Percentiles rank a stretch among this genome's conserved stretches.
These are phyloP conservation scores for Adansonia digitata DNA, from an alignment of 345 rosid species.

Conservation along the genomic window DNA sequence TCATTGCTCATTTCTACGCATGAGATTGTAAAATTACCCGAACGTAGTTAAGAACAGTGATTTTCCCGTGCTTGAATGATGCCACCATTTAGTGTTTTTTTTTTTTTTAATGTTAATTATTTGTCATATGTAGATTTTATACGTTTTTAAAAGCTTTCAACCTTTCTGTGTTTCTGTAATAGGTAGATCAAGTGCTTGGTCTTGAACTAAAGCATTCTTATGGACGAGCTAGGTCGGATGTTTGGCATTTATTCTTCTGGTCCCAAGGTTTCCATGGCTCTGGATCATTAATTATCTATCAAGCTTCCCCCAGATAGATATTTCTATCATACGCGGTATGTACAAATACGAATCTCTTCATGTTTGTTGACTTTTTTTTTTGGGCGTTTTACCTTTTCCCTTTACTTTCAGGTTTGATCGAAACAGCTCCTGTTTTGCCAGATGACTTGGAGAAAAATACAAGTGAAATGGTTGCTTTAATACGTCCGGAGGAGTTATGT, in stretches of 20 bases:
- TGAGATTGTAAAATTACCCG: not conserved
- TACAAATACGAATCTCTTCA: not conserved
- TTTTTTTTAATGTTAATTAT: not conserved
- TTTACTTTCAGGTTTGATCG: constrained; percentile 35
- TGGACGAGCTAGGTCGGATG: not conserved
- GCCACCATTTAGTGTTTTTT: not conserved
- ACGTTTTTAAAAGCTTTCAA: not conserved
- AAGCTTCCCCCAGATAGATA: constrained; percentile 28
- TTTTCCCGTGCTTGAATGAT: not conserved
- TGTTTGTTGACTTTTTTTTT: constrained; percentile 1
- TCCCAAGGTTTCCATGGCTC: constrained; percentile 34
- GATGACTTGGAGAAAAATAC: constrained; percentile 26
- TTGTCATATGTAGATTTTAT: not conserved
- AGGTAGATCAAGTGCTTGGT: not conserved
- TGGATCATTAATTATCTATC: constrained; percentile 58
- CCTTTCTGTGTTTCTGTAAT: not conserved
- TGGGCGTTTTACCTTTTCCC: not conserved
- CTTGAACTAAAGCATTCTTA: not conserved
- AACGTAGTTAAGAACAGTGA: not conserved
- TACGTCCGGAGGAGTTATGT: constrained; percentile 53
- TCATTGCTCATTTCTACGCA: not conserved
- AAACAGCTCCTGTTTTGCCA: constrained; percentile 33
- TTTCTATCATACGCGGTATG: constrained; percentile 40
- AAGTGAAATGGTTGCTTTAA: constrained; percentile 53
- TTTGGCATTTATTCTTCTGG: constrained; percentile 14